phyloP scores from a whole-genome alignment of 371 early-diverging fungal genomes.

The Mucor velutinosus region DNA sequence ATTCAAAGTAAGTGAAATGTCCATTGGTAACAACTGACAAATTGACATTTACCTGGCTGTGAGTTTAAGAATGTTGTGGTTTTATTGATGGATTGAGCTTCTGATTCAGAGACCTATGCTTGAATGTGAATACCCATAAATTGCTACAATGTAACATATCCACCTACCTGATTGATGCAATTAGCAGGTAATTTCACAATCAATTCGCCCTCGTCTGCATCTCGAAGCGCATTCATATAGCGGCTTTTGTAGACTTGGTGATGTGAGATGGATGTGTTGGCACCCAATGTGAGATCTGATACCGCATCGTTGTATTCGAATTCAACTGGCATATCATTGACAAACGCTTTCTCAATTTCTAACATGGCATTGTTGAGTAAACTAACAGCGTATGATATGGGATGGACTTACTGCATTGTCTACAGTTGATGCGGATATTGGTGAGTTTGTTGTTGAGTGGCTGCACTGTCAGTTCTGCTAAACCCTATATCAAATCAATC shows the following conservation, averaged over 20 bases:
- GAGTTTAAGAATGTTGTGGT: slow-evolving; percentile 1
- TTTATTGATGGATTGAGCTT: slow-evolving; percentile 29
- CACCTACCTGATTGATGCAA: slow-evolving; percentile 41
- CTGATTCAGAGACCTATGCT: slow-evolving; percentile 28
- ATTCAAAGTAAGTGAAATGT: neutral
- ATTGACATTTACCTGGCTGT: slow-evolving; percentile 20
- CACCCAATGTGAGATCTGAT: slow-evolving; percentile 48
- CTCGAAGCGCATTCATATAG: slow-evolving; percentile 60
- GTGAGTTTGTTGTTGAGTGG: slow-evolving; percentile 54
- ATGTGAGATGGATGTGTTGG: slow-evolving; percentile 54
- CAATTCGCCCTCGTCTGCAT: slow-evolving; percentile 72
- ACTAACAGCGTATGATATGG: neutral
- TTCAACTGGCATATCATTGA: slow-evolving; percentile 58
- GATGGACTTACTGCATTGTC: slow-evolving; percentile 59
- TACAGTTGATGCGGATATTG: slow-evolving; percentile 58
- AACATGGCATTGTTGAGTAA: neutral
- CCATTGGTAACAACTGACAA: slow-evolving; percentile 19
- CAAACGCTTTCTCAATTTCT: slow-evolving; percentile 62
- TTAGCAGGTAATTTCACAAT: slow-evolving; percentile 60
- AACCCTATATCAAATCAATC: slow-evolving; percentile 51
- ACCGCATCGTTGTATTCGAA: slow-evolving; percentile 59
- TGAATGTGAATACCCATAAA: slow-evolving; percentile 6
- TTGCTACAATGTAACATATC: neutral
- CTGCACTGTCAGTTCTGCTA: slow-evolving; percentile 62
- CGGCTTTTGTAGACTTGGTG: slow-evolving; percentile 63